These are phyloP conservation scores for Ceratopteris richardii DNA, from an alignment of 75 land plant genomes.

Conservation along the genomic window DNA sequence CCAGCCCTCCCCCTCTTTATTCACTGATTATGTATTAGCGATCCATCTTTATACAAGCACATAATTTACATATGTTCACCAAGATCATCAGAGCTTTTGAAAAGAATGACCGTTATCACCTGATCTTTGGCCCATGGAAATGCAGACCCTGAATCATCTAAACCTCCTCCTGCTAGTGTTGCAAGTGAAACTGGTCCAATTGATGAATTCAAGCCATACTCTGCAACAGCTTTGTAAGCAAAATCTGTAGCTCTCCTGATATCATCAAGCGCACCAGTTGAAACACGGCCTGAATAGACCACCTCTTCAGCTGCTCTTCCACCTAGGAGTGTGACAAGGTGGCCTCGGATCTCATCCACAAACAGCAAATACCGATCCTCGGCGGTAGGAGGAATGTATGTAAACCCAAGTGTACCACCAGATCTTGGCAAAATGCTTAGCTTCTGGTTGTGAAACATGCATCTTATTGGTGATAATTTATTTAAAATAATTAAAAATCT, in stretches of 20 bases:
- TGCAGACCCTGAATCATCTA: conserved; percentile 86
- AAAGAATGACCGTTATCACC: conserved; percentile 64
- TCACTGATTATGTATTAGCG: no score
- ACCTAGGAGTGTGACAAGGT: conserved; percentile 93
- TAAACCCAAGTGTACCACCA: conserved; percentile 95
- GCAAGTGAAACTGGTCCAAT: conserved; percentile 84
- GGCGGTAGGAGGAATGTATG: conserved; percentile 85
- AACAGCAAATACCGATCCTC: conserved; percentile 96
- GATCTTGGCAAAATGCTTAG: conserved; percentile 93
- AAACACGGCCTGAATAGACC: conserved; percentile 86
- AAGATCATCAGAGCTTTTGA: no score
- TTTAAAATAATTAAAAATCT: no score
- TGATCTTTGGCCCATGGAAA: conserved; percentile 93
- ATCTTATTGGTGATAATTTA: background rate
- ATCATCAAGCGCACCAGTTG: conserved; percentile 98
- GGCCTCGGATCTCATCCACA: conserved; percentile 93
- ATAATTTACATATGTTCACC: no score
- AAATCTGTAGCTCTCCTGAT: conserved; percentile 93
- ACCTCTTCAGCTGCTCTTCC: conserved; percentile 99
- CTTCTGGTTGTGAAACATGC: conserved; percentile 46
- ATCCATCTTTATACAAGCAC: no score
- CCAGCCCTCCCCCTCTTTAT: no score
- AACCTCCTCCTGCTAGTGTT: conserved; percentile 88
- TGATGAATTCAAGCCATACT: conserved; percentile 80
- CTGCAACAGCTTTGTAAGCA: conserved; percentile 98